Percentiles rank a stretch among this genome's conserved stretches.
These are phyloP conservation scores for Aspergillus pseudoglaucus DNA, from an alignment of 2,329 filamentous ascomycete species.

Conservation along the genomic window DNA sequence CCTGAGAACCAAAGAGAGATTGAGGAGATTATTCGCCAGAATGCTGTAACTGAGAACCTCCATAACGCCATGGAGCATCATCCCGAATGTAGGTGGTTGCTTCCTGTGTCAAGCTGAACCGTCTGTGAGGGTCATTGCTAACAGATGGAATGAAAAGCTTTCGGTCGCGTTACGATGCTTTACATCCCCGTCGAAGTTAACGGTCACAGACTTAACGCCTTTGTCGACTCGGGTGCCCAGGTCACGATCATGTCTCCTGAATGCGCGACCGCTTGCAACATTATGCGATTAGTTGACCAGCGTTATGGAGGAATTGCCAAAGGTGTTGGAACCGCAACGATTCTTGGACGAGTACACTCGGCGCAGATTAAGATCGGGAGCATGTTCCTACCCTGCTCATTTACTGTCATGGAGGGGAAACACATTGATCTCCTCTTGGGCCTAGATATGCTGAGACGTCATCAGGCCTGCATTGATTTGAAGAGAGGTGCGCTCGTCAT, in stretches of 20 bases:
- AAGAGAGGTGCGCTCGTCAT: slow-evolving; percentile 79
- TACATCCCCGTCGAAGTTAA: slow-evolving; percentile 97
- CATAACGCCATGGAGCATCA: slow-evolving; percentile 97
- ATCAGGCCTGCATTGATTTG: slow-evolving; percentile 89
- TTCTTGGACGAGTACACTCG: slow-evolving; percentile 90
- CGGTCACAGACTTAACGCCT: slow-evolving; percentile 81
- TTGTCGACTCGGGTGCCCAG: slow-evolving; percentile 95
- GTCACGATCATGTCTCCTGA: slow-evolving; percentile 97
- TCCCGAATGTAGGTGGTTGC: slow-evolving; percentile 67
- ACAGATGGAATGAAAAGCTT: slow-evolving; percentile 52
- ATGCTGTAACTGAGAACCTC: slow-evolving; percentile 88
- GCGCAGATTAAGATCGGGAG: slow-evolving; percentile 90
- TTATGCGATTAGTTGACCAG: slow-evolving; percentile 91
- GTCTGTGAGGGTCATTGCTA: neutral
- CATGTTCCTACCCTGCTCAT: slow-evolving; percentile 83
- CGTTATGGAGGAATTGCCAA: slow-evolving; percentile 87
- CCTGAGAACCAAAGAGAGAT: slow-evolving; percentile 85
- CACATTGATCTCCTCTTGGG: slow-evolving; percentile 88
- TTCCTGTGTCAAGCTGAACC: neutral
- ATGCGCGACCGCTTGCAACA: slow-evolving; percentile 85
- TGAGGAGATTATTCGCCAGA: slow-evolving; percentile 93
- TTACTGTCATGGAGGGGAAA: slow-evolving; percentile 99
- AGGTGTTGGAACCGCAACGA: slow-evolving; percentile 88
- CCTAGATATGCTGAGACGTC: slow-evolving; percentile 92
- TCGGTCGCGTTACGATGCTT: slow-evolving; percentile 90